These are phyloP conservation scores for Penicillium mononematosum DNA, from an alignment of 495 filamentous ascomycete species.

Conservation along the genomic window DNA sequence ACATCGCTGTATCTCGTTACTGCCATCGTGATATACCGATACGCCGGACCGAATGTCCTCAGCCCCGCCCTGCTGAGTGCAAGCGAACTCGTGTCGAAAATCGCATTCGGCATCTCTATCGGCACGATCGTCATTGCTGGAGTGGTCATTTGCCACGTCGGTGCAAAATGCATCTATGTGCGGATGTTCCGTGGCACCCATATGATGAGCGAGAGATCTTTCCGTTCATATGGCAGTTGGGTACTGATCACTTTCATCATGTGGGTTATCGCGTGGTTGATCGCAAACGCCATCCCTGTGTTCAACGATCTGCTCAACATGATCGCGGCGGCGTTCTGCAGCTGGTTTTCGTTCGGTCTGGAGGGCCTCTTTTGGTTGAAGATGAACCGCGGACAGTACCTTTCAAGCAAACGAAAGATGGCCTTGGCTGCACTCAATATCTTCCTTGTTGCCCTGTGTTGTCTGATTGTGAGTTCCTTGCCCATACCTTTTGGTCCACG, in stretches of 20 bases:
- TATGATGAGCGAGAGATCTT: constrained; percentile 50
- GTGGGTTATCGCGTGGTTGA: constrained; percentile 60
- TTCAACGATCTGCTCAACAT: constrained; percentile 58
- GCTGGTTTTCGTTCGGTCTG: constrained; percentile 39
- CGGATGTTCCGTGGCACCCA: constrained; percentile 50
- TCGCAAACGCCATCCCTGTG: constrained; percentile 66
- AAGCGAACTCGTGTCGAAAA: constrained; percentile 53
- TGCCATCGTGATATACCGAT: constrained; percentile 54
- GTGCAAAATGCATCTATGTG: constrained; percentile 56
- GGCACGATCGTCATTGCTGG: constrained; percentile 45
- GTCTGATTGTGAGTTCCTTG: constrained; percentile 5
- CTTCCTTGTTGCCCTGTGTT: constrained; percentile 18
- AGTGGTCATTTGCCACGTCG: constrained; percentile 56
- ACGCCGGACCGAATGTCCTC: constrained; percentile 57
- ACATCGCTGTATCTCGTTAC: constrained; percentile 53
- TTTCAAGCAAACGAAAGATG: constrained; percentile 22
- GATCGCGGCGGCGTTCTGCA: constrained; percentile 31
- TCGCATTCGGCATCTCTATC: constrained; percentile 65
- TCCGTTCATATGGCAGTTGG: constrained; percentile 47
- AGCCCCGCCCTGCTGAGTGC: constrained; percentile 65
- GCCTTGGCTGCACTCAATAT: constrained; percentile 31
- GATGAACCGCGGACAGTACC: constrained; percentile 32
- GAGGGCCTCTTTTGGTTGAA: constrained; percentile 39
- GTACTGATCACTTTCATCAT: constrained; percentile 47
- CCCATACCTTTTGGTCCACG: not conserved